phyloP scores from a whole-genome alignment of 371 early-diverging fungal species.

The Mortierella sp. region DNA sequence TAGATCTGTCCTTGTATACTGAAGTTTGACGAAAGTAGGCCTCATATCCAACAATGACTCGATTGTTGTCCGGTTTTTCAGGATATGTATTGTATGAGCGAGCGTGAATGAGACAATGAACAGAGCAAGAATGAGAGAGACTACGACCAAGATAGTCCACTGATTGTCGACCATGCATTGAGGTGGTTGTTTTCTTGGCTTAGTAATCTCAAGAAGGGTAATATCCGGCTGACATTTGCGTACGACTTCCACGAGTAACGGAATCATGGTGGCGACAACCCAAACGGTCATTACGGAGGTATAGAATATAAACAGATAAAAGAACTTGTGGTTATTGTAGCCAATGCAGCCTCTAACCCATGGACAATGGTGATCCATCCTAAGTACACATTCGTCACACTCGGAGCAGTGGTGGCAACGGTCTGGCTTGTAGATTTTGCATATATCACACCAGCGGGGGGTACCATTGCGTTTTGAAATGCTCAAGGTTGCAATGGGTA shows the following conservation, averaged over 20 bases:
- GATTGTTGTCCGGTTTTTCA: slow-evolving; percentile 56
- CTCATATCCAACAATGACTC: slow-evolving; percentile 46
- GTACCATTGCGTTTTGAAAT: slow-evolving; percentile 64
- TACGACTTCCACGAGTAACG: slow-evolving; percentile 34
- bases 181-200: background rate
- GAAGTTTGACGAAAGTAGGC: slow-evolving; percentile 40
- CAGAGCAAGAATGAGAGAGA: slow-evolving; percentile 46
- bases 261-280: slow-evolving; percentile 60
- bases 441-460: slow-evolving; percentile 67
- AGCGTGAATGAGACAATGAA: slow-evolving; percentile 51
- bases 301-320: slow-evolving; percentile 82
- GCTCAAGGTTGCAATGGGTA: slow-evolving; percentile 57
- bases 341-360: slow-evolving; percentile 90
- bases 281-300: slow-evolving; percentile 69
- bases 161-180: slow-evolving; percentile 24
- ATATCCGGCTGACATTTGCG: slow-evolving; percentile 14
- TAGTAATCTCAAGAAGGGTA: background rate
- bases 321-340: slow-evolving; percentile 86
- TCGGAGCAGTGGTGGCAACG: slow-evolving; percentile 94
- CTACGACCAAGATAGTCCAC: slow-evolving; percentile 25
- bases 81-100: slow-evolving; percentile 46
- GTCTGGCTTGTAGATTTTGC: slow-evolving; percentile 82
- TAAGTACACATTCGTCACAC: slow-evolving; percentile 87
- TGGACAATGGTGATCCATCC: slow-evolving; percentile 73
- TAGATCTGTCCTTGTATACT: slow-evolving; percentile 22